Evolutionary conservation across 1,284 basidiomycete species (phyloP).

Genomic region (Pyrrhoderma lamaoense): DNA sequence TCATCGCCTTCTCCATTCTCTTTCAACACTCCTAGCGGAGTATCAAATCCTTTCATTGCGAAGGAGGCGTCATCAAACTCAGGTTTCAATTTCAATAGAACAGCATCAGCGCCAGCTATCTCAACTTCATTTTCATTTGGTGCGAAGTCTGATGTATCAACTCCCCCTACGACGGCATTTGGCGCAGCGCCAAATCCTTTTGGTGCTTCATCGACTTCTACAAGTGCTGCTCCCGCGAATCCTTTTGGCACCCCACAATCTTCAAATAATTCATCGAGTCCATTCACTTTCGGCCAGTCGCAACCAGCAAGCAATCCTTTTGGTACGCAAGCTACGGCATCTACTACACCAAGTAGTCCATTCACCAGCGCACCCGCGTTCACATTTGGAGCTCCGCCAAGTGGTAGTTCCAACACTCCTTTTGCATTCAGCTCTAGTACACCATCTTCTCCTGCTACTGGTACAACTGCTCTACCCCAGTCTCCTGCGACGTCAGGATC

Average conservation of each 20-base stretch:
- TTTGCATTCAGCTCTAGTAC: constrained; percentile 32
- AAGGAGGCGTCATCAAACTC: constrained; percentile 21
- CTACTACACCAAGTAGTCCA: constrained; percentile 24
- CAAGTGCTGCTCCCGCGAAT: constrained; percentile 27
- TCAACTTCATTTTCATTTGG: constrained; percentile 30
- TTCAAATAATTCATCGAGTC: constrained; percentile 24
- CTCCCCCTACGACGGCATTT: constrained; percentile 30
- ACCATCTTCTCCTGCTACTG: constrained; percentile 50
- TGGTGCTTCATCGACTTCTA: constrained; percentile 19
- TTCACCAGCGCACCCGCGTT: constrained; percentile 25
- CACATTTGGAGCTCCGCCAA: constrained; percentile 23
- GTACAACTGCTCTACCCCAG: constrained; percentile 26
- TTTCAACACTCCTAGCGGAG: constrained; percentile 18
- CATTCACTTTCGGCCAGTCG: constrained; percentile 35
- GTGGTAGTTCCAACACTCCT: not conserved
- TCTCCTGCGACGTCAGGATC: constrained; percentile 30
- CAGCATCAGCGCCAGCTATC: constrained; percentile 22
- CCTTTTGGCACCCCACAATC: constrained; percentile 35
- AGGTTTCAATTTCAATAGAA: constrained; percentile 13
- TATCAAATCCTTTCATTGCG: constrained; percentile 22
- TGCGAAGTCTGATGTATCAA: constrained; percentile 19
- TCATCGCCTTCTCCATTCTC: constrained; percentile 11
- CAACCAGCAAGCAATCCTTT: constrained; percentile 16
- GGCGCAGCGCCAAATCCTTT: constrained; percentile 36
- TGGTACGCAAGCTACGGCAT: constrained; percentile 4